Evolutionary conservation across 23 red algal genomes (phyloP).

Genomic region (Rhodosorus marinus): DNA sequence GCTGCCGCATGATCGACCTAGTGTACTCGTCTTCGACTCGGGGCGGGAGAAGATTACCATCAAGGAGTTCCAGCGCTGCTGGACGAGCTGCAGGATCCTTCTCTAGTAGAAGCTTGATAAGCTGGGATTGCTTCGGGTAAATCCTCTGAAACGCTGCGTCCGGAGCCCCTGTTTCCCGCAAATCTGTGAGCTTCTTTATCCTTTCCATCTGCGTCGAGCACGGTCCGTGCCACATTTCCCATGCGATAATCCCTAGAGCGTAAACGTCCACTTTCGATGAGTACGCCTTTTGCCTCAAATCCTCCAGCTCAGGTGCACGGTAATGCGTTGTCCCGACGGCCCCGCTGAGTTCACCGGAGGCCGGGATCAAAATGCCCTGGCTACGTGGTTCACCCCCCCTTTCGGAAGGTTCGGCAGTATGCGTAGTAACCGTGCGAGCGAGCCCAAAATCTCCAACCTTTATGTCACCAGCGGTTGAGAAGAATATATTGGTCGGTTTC

Average conservation of each 20-base stretch:
- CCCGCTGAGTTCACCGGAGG: not conserved
- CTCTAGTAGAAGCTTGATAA: not conserved
- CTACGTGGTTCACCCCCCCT: not conserved
- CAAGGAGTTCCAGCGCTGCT: not conserved
- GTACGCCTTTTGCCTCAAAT: not conserved
- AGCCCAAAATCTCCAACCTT: conserved; percentile 90
- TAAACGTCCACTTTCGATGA: not conserved
- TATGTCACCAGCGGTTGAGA: conserved; percentile 26
- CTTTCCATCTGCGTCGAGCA: not conserved
- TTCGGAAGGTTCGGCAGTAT: not conserved
- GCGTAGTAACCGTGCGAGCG: not conserved
- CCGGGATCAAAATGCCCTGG: not conserved
- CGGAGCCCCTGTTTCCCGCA: not conserved
- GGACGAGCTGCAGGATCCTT: not conserved
- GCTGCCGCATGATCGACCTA: not conserved
- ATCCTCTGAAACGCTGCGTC: not conserved
- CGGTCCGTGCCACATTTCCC: not conserved
- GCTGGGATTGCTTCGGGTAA: not conserved
- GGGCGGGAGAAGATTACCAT: not conserved
- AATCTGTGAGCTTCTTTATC: not conserved
- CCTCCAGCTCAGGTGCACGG: not conserved
- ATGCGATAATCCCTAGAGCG: not conserved
- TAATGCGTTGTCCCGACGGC: not conserved
- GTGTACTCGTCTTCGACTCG: not conserved
- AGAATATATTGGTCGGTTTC: conserved; percentile 86